Percentiles rank a stretch among this genome's conserved stretches.
Conservation (phyloP, 148 eudicot genomes). For the Amaranthus palmeri region DNA sequence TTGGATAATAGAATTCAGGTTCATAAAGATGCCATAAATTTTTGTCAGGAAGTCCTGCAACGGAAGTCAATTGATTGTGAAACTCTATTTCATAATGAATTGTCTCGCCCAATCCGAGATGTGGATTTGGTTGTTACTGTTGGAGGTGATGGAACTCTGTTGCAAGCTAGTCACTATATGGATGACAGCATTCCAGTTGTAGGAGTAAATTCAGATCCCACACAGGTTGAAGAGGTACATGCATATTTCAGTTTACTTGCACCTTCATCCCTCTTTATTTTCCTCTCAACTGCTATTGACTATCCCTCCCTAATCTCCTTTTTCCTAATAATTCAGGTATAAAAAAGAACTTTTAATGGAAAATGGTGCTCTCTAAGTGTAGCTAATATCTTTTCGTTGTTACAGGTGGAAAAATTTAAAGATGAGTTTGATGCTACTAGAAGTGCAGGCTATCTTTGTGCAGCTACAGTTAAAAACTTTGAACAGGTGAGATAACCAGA, state of each 20-base stretch:
- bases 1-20: constrained; percentile 56
- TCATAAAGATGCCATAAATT: constrained; percentile 68
- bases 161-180: constrained; percentile 83
- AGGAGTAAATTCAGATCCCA: constrained; percentile 97
- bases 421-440: constrained; percentile 87
- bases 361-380: neutral
- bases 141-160: constrained; percentile 95
- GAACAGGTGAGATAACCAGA: constrained; percentile 53
- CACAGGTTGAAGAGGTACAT: constrained; percentile 64
- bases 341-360: neutral
- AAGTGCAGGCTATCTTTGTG: constrained; percentile 92
- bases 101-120: constrained; percentile 60
- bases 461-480: constrained; percentile 71
- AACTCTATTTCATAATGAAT: constrained; percentile 40
- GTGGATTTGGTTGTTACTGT: constrained; percentile 79
- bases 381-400: constrained; percentile 3
- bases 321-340: neutral
- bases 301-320: neutral
- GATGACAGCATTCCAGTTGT: constrained; percentile 79
- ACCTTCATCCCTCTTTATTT: neutral
- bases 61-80: constrained; percentile 61
- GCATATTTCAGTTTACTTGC: neutral
- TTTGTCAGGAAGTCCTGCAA: constrained; percentile 66
- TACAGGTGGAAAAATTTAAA: constrained; percentile 31
- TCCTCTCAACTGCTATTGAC: neutral